Evolutionary conservation across 2,329 filamentous ascomycete genomes (phyloP).

Genomic region (Cercospora sojina): DNA sequence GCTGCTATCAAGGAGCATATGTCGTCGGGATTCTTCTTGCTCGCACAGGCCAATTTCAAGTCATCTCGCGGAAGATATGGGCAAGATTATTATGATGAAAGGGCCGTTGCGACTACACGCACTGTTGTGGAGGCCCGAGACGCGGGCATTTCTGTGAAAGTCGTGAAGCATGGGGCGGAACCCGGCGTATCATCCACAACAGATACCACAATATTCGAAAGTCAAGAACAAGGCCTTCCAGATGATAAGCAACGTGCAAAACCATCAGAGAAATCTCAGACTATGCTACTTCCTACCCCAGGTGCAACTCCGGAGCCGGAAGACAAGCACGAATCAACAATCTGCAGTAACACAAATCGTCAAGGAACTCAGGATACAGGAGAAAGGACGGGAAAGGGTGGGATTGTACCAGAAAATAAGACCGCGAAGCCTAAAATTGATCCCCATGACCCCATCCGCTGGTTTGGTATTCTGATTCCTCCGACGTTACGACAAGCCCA

Average conservation of each 20-base stretch:
- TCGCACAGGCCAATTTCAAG: conserved; percentile 75
- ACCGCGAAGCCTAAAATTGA: not conserved
- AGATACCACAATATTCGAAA: not conserved
- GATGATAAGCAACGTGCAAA: not conserved
- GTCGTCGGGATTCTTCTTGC: conserved; percentile 49
- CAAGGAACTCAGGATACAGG: not conserved
- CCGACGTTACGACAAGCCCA: conserved; percentile 58
- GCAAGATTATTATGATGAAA: conserved; percentile 68
- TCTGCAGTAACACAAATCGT: not conserved
- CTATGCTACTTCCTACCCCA: conserved; percentile 29
- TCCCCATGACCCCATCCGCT: conserved; percentile 55
- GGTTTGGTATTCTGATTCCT: conserved; percentile 57
- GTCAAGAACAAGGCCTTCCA: not conserved
- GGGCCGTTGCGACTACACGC: conserved; percentile 37
- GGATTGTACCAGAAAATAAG: not conserved
- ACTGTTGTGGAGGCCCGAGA: conserved; percentile 6
- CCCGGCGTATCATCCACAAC: not conserved
- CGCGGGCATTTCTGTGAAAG: not conserved
- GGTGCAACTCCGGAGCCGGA: conserved; percentile 48
- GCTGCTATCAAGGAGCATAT: conserved; percentile 56
- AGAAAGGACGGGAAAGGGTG: not conserved
- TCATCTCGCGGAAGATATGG: conserved; percentile 62
- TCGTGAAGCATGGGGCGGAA: not conserved
- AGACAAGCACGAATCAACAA: not conserved
- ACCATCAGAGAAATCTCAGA: not conserved